Conservation (phyloP, 371 early-diverging fungal genomes). For the Dichotomocladium elegans region DNA sequence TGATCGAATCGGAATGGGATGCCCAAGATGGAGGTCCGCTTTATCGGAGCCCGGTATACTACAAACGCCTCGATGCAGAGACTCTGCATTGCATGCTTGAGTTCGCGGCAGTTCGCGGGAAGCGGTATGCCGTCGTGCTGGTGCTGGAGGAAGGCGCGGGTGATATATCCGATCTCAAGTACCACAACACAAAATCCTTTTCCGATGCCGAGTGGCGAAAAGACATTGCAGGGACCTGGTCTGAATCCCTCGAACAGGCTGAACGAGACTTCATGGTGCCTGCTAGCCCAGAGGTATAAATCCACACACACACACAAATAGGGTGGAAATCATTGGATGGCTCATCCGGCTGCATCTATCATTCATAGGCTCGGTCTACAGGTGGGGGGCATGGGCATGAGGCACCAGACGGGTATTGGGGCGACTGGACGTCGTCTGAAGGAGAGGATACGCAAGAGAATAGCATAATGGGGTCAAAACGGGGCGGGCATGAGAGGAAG, state of each 20-base stretch:
- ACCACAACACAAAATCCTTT: constrained; percentile 40
- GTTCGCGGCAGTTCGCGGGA: constrained; percentile 21
- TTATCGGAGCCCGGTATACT: constrained; percentile 36
- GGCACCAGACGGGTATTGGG: constrained; percentile 47
- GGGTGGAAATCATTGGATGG: not conserved
- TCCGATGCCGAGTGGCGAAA: constrained; percentile 35
- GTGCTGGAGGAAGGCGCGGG: constrained; percentile 22
- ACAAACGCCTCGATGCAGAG: constrained; percentile 40
- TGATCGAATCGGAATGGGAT: constrained; percentile 30
- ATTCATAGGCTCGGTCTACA: not conserved
- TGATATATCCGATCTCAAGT: constrained; percentile 37
- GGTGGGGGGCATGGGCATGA: constrained; percentile 8
- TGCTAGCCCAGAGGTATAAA: not conserved
- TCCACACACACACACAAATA: not conserved
- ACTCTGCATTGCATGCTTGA: constrained; percentile 36
- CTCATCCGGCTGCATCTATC: not conserved
- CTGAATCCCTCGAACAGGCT: constrained; percentile 27
- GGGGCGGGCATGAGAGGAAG: no score
- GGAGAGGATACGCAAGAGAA: constrained; percentile 10
- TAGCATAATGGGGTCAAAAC: no score
- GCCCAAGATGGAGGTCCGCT: constrained; percentile 15
- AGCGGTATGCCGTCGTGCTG: constrained; percentile 34
- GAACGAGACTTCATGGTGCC: constrained; percentile 29
- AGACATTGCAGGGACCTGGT: constrained; percentile 29
- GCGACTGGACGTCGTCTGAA: constrained; percentile 46